phyloP scores from a whole-genome alignment of 2,329 filamentous ascomycete species.

The Thyridium curvatum region DNA sequence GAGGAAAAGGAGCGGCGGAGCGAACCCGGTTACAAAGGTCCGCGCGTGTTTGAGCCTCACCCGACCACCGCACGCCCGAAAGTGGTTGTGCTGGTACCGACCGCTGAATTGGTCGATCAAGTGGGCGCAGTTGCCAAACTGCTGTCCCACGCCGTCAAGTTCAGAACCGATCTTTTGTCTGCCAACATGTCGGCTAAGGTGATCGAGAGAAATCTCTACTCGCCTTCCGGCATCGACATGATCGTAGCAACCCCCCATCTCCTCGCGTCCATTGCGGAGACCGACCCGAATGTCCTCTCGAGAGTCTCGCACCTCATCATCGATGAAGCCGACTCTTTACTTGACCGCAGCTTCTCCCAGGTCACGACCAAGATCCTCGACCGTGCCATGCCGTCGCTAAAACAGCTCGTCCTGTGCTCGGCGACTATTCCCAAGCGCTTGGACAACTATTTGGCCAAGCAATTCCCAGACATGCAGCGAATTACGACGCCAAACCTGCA shows the following conservation, averaged over 20 bases:
- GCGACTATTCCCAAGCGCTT: conserved; percentile 90
- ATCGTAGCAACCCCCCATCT: conserved; percentile 86
- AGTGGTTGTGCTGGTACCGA: conserved; percentile 83
- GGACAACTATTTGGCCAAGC: conserved; percentile 74
- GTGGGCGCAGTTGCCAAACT: conserved; percentile 75
- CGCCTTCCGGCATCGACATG: conserved; percentile 74
- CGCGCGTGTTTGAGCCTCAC: conserved; percentile 62
- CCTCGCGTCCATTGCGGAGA: conserved; percentile 78
- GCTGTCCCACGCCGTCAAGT: conserved; percentile 80
- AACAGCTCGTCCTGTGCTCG: conserved; percentile 87
- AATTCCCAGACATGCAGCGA: conserved; percentile 76
- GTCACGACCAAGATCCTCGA: conserved; percentile 80
- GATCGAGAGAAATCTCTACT: conserved; percentile 81
- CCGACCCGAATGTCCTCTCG: conserved; percentile 88
- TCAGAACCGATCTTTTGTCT: conserved; percentile 76
- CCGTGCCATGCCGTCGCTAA: conserved; percentile 70
- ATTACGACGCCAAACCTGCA: conserved; percentile 94
- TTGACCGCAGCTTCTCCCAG: conserved; percentile 87
- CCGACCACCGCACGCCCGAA: conserved; percentile 73
- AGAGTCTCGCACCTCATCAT: conserved; percentile 82
- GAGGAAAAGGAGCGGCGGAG: conserved; percentile 51
- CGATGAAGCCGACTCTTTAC: conserved; percentile 92
- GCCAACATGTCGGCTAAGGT: conserved; percentile 68
- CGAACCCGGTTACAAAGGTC: conserved; percentile 37
- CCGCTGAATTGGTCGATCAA: conserved; percentile 85